These are phyloP conservation scores for Termitomyces heimii DNA, from an alignment of 768 basidiomycete species.

Conservation along the genomic window DNA sequence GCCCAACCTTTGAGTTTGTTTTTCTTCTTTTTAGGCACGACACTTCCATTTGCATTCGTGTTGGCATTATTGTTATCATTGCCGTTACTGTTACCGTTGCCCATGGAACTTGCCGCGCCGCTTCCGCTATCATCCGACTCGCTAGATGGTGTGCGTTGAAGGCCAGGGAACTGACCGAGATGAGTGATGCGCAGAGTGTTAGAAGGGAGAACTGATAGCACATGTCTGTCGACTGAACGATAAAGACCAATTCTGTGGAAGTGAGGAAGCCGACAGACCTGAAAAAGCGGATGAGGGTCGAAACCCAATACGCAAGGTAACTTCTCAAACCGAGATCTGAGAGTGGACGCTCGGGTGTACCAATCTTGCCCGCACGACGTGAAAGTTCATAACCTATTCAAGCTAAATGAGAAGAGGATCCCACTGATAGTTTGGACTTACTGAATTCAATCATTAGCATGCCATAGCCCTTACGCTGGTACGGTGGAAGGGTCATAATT, in stretches of 20 bases:
- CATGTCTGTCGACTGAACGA: slow-evolving; percentile 28
- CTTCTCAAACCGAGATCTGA: slow-evolving; percentile 90
- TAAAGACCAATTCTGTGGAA: neutral
- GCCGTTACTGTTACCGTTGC: neutral
- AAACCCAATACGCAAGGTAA: slow-evolving; percentile 87
- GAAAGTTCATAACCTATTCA: slow-evolving; percentile 87
- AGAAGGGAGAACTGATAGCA: slow-evolving; percentile 56
- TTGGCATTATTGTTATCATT: neutral
- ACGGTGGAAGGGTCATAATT: slow-evolving; percentile 93
- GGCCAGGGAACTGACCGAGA: slow-evolving; percentile 35
- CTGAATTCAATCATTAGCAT: slow-evolving; percentile 99
- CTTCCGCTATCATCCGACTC: slow-evolving; percentile 16
- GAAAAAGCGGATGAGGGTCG: slow-evolving; percentile 80
- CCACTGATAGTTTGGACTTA: slow-evolving; percentile 31
- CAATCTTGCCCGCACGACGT: slow-evolving; percentile 67
- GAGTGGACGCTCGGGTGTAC: slow-evolving; percentile 92
- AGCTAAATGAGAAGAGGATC: neutral
- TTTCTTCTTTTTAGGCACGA: slow-evolving; percentile 31
- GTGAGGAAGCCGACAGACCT: slow-evolving; percentile 33
- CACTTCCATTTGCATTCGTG: slow-evolving; percentile 16
- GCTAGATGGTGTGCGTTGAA: slow-evolving; percentile 27
- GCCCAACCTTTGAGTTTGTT: slow-evolving; percentile 67
- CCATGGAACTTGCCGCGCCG: neutral
- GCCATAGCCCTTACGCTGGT: slow-evolving; percentile 85
- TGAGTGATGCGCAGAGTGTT: slow-evolving; percentile 42